These are phyloP conservation scores for Pyrus betulifolia DNA, from an alignment of 306 rosid species.

Conservation along the genomic window DNA sequence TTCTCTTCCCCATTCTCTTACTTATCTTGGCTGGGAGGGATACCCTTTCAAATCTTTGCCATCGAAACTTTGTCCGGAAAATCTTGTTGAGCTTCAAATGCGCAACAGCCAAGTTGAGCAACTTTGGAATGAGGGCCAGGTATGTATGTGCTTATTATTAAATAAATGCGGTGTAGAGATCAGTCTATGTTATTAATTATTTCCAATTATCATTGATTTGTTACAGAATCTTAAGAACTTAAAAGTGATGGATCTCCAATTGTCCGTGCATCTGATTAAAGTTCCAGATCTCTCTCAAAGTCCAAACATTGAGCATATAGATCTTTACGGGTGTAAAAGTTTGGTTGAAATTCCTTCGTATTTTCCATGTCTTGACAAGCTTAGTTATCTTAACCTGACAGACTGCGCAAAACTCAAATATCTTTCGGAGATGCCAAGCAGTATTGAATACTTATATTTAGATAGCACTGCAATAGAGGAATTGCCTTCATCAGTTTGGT, in stretches of 20 bases:
- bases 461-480: neutral
- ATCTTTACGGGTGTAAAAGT: neutral
- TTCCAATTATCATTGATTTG: neutral
- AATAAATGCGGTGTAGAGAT: no score
- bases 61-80: neutral
- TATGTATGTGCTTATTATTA: neutral
- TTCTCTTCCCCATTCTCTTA: neutral
- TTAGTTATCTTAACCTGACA: neutral
- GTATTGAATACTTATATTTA: neutral
- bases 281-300: neutral
- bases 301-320: neutral
- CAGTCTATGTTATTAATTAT: neutral
- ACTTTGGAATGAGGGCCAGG: slow-evolving; percentile 12
- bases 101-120: neutral
- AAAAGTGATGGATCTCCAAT: neutral
- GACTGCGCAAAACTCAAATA: neutral
- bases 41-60: slow-evolving; percentile 16
- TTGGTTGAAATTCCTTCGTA: neutral
- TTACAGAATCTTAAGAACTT: neutral
- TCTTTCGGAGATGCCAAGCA: neutral
- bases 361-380: neutral
- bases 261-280: neutral
- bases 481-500: neutral
- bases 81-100: slow-evolving; percentile 17
- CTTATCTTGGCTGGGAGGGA: slow-evolving; percentile 1